Evolutionary conservation across 2,329 filamentous ascomycete species (phyloP), one percentile per base, ranked within the genome.

Genomic region (Trichoderma afroharzianum): DNA sequence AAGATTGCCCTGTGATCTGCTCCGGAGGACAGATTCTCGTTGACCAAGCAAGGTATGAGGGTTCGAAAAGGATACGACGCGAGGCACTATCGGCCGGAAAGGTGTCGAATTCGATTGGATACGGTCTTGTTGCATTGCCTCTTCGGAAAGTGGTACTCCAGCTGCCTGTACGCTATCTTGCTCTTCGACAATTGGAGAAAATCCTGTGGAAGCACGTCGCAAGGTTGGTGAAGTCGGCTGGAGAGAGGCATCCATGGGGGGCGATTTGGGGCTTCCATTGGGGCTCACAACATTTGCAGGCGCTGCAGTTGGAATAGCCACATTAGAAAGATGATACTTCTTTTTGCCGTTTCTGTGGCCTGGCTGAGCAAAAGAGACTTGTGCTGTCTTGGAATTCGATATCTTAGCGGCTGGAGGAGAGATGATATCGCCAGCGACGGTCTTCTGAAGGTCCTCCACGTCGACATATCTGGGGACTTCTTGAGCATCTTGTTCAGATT

Each of bases 401-500:
- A 79, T 76, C 9, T 72, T 72, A 4, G 79, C 73, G 8, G 76
- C 73, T 7, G 78, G 75, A 15, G 76, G 70, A 6, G 85, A 85
- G 2, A 83, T 78, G 2, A 83, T 78, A 12, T 84, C 87, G 62
- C 83, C 86, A 39, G 85, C 81, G 2, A 89, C 85, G 18, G 91
- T 91, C 79, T 91, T 89, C 74, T 91, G 86, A 36, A 94, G 84
- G 73, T 90, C 89, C 12, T 87, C 83, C 1, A 93, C 79, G 71
- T 92, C 84, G 21, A 94, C 85, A 2, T 91, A 91, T 3, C 84
- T 88, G 21, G 88, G 81, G 5, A 81, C 77, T 76, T 94, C 91
- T 63, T 82, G 73, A 18, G 12, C 50, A 3, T 47, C 70, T 32
- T 75, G 75, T 21, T 58, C 71, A 0, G 69, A 73, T 76, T 58